Evolutionary conservation across 2,329 filamentous ascomycete genomes (phyloP).

Genomic region (Cordyceps militaris): DNA sequence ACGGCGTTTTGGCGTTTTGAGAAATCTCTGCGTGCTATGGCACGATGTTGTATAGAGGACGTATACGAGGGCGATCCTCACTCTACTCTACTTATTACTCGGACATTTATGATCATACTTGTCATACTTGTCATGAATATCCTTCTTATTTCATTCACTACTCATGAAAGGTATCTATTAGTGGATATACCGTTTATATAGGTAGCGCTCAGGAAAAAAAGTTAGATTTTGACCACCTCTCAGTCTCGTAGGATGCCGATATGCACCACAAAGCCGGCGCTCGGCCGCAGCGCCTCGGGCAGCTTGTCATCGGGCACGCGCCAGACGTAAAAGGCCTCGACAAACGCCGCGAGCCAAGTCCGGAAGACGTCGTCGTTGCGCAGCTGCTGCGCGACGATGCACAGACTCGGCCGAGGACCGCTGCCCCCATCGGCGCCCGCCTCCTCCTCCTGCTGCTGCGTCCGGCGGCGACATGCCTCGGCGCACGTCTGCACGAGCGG

Average conservation of each 20-base stretch:
- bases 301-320: constrained; percentile 60
- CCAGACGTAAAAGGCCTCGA: constrained; percentile 65
- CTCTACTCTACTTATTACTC: not conserved
- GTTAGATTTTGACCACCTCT: not conserved
- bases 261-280: constrained; percentile 76
- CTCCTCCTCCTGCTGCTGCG: not conserved
- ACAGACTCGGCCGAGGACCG: constrained; percentile 48
- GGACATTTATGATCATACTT: no score
- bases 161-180: no score
- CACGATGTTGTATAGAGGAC: not conserved
- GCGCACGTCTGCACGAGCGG: constrained; percentile 78
- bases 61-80: constrained; percentile 4
- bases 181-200: no score
- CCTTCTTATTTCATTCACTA: no score
- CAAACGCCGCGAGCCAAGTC: constrained; percentile 66
- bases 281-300: constrained; percentile 49
- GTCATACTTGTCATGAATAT: no score
- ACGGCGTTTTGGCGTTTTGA: constrained; percentile 12
- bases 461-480: constrained; percentile 61
- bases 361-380: constrained; percentile 81
- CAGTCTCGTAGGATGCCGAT: constrained; percentile 54
- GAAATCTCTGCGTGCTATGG: constrained; percentile 1
- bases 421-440: no score
- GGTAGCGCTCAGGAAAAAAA: no score
- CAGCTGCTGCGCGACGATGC: constrained; percentile 82